These are phyloP conservation scores for Alternaria incomplexa DNA, from an alignment of 2,329 filamentous ascomycete genomes.

Conservation along the genomic window DNA sequence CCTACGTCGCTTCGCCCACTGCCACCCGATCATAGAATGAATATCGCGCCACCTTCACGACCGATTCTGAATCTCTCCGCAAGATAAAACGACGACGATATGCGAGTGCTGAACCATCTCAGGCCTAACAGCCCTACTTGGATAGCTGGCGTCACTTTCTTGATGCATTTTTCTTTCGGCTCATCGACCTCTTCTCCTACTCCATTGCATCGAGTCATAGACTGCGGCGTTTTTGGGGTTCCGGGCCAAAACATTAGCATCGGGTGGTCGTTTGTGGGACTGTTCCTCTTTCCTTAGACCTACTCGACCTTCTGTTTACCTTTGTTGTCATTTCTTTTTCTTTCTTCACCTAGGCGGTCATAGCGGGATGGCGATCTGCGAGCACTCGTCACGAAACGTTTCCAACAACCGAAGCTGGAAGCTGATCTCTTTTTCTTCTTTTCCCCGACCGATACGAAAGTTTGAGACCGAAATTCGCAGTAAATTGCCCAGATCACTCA, in stretches of 20 bases:
- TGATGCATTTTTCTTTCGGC: conserved; percentile 8
- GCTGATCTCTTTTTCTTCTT: neutral
- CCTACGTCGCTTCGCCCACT: conserved; percentile 30
- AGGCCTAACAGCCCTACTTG: conserved; percentile 19
- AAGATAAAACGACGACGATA: conserved; percentile 23
- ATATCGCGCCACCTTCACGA: neutral
- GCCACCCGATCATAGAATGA: conserved; percentile 28
- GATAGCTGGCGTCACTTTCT: conserved; percentile 37
- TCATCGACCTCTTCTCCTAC: conserved; percentile 13
- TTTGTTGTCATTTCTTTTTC: conserved; percentile 7
- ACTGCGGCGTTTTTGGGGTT: conserved; percentile 30
- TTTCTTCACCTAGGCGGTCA: conserved; percentile 1
- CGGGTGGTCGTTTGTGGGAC: conserved; percentile 24
- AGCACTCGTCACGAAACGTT: neutral
- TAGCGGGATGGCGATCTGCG: conserved; percentile 1
- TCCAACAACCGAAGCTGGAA: neutral
- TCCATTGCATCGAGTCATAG: conserved; percentile 31
- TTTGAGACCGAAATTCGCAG: neutral
- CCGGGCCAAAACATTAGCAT: conserved; percentile 33
- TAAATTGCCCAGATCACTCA: neutral
- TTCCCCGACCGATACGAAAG: neutral
- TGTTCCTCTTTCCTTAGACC: conserved; percentile 1
- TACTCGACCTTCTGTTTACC: neutral
- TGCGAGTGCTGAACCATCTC: conserved; percentile 24
- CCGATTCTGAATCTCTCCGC: conserved; percentile 2